Evolutionary conservation across 768 basidiomycete genomes (phyloP).

Genomic region (Sistotremastrum niveocremeum): DNA sequence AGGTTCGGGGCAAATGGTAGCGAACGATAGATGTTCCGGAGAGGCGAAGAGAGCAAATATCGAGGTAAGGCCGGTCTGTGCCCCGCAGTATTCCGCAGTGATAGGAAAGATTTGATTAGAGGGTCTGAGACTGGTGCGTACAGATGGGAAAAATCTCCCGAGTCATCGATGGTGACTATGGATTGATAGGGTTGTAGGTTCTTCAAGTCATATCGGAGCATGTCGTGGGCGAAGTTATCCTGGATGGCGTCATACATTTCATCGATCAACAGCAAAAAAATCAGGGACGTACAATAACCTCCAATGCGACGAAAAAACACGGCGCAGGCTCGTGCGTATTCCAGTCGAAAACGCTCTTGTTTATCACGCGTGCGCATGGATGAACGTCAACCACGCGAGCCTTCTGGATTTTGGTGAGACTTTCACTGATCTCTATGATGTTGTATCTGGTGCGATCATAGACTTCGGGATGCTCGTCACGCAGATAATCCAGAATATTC

Average conservation of each 20-base stretch:
- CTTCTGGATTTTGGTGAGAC: conserved; percentile 60
- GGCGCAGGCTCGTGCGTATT: conserved; percentile 58
- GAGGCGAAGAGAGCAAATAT: conserved; percentile 37
- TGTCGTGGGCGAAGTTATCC: conserved; percentile 97
- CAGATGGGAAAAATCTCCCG: conserved; percentile 72
- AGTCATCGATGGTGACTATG: conserved; percentile 59
- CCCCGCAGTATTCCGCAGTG: conserved; percentile 44
- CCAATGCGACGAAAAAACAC: conserved; percentile 89
- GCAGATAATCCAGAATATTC: conserved; percentile 76
- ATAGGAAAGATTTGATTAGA: conserved; percentile 65
- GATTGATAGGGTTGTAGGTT: conserved; percentile 78
- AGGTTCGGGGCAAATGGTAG: conserved; percentile 89
- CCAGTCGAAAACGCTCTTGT: conserved; percentile 85
- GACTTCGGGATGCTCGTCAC: conserved; percentile 71
- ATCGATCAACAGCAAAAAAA: neutral
- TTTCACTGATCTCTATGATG: conserved; percentile 87
- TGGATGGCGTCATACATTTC: conserved; percentile 15
- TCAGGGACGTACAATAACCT: conserved; percentile 66
- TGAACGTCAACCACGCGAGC: conserved; percentile 48
- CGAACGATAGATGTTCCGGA: conserved; percentile 51
- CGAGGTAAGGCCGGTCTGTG: conserved; percentile 46
- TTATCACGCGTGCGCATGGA: conserved; percentile 51
- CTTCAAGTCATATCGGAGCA: conserved; percentile 76
- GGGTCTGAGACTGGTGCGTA: conserved; percentile 81
- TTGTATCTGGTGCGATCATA: conserved; percentile 87